A percentile compares a stretch with the other conserved stretches of the same genome.
Conservation (phyloP, 805 yeast species). For the Candida coleopterorum region DNA sequence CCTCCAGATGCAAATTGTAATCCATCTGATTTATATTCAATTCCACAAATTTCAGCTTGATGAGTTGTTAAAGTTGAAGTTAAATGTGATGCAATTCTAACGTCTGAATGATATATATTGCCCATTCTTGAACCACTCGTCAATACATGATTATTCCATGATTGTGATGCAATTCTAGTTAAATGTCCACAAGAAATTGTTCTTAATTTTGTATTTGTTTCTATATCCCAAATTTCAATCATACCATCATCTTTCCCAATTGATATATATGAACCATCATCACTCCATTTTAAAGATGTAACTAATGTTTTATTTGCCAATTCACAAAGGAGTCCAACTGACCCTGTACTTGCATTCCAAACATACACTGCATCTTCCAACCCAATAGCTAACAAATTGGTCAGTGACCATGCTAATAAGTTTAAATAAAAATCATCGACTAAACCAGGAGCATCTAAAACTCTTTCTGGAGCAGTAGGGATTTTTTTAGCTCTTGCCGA, state of each 20-base stretch:
- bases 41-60: conserved; percentile 87
- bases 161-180: conserved; percentile 75
- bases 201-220: conserved; percentile 65
- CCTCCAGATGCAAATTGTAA: conserved; percentile 87
- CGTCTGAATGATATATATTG: conserved; percentile 82
- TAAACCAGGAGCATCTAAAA: conserved; percentile 93
- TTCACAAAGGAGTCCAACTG: conserved; percentile 66
- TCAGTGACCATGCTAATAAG: conserved; percentile 80
- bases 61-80: conserved; percentile 56
- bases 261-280: conserved; percentile 80
- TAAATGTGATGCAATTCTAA: conserved; percentile 75
- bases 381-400: conserved; percentile 83
- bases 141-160: conserved; percentile 78
- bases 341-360: conserved; percentile 86
- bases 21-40: conserved; percentile 82
- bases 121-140: conserved; percentile 90
- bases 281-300: conserved; percentile 83
- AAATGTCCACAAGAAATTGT: conserved; percentile 63
- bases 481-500: conserved; percentile 70
- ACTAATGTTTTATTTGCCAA: conserved; percentile 44
- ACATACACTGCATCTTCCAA: conserved; percentile 77
- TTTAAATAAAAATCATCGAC: conserved; percentile 90
- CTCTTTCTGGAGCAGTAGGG: conserved; percentile 86
- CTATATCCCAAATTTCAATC: conserved; percentile 92
- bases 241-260: conserved; percentile 81